Base-by-base conservation (phyloP, 164 flowering plant species). In the Aristolochia contorta region DNA sequence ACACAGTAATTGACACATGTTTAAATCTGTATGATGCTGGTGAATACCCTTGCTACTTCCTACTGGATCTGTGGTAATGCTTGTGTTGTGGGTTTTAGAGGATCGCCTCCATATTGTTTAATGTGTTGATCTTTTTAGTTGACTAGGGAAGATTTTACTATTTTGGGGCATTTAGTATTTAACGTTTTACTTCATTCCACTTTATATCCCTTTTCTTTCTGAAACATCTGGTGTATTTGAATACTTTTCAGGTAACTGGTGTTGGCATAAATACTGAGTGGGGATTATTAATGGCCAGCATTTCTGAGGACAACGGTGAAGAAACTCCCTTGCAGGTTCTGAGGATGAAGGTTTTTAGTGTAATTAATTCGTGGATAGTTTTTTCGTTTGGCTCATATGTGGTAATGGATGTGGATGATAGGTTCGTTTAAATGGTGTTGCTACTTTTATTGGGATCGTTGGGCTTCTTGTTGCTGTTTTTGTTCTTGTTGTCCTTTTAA, bases 211-310 rank as follows among this genome's bases (percentile, higher is more conserved):
- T 56, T 10, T 15, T 21, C 9, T 54, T 54, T 0, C 18, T 54
- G 16, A 54, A 54, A 21, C 10, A 54, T 24, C 30, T 24, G 16
- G 9, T 24, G n/a, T 19, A 12, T 23, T 54, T 23, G 12, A 51
- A 50, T n/a, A 20, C 3, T 66, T 49, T 65, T 41, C 59, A 91
- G 99, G 96, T 85, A 25, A 91, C 97, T 30, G 75, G 91, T 69
- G 97, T 94, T 70, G 99, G 99, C 18, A 78, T 84, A 56, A 89
- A 91, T 69, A 94, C 99, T 41, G 97, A 91, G 70, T 94, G 99
- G 99, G 99, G 99, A 54, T 67, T 91, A 71, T 83, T 94, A 18
- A 91, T 94, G 99, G 93, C 96, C 25, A 91, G 96, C 74, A 89
- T 94, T 20, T 84, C 96, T 23, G 97, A 89, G 70, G 99, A 94